phyloP scores from a whole-genome alignment of 305 asterid species.

The Fraxinus floribunda region DNA sequence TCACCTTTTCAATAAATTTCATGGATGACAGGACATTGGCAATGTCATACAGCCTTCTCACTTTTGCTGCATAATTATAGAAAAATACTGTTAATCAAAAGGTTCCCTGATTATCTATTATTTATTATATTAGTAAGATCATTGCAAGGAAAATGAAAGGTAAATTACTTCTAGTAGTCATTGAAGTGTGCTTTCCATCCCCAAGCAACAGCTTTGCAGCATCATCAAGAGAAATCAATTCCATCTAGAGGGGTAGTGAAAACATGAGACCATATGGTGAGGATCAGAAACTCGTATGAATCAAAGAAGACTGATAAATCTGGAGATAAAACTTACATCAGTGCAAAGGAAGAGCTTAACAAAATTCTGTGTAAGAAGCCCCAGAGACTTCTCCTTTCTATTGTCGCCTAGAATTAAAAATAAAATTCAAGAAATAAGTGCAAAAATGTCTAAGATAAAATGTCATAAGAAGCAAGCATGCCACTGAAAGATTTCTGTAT shows the following conservation, averaged over 20 bases:
- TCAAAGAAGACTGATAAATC: background rate
- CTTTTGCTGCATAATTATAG: slow-evolving; percentile 67
- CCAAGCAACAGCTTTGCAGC: slow-evolving; percentile 95
- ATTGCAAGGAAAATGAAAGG: background rate
- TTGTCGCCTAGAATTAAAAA: slow-evolving; percentile 50
- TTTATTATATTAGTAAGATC: background rate
- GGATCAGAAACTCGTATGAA: background rate
- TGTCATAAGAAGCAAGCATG: background rate
- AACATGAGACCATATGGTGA: background rate
- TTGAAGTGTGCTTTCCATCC: slow-evolving; percentile 74
- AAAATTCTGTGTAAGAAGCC: slow-evolving; percentile 90
- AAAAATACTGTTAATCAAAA: slow-evolving; percentile 12
- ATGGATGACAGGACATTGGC: slow-evolving; percentile 93
- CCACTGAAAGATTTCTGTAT: background rate
- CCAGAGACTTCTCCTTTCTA: slow-evolving; percentile 91
- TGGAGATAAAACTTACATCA: slow-evolving; percentile 50
- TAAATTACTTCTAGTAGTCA: slow-evolving; percentile 82
- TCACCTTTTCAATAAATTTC: slow-evolving; percentile 90
- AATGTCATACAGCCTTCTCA: slow-evolving; percentile 84
- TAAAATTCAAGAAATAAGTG: background rate
- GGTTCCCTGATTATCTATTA: background rate
- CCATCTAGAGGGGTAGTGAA: slow-evolving; percentile 47
- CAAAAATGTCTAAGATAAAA: background rate
- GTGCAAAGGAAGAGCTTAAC: slow-evolving; percentile 89
- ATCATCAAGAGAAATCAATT: slow-evolving; percentile 85